phyloP scores from a whole-genome alignment of 2,329 filamentous ascomycete genomes.

The Aspergillus uvarum region DNA sequence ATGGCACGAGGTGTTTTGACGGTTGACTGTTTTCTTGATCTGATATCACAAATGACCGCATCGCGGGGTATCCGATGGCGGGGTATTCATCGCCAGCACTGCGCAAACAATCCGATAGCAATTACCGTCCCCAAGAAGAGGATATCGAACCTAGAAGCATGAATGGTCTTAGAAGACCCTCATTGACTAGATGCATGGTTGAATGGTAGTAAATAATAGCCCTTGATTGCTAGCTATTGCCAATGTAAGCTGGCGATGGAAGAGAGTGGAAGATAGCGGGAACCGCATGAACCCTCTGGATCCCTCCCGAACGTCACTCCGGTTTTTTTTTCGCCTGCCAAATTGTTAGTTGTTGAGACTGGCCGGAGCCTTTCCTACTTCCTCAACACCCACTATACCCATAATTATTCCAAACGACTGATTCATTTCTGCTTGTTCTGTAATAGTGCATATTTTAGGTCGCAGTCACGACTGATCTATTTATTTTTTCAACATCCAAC shows the following conservation, averaged over 20 bases:
- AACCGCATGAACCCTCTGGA: conserved; percentile 28
- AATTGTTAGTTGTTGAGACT: background rate
- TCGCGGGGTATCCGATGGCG: conserved; percentile 20
- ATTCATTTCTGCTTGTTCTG: too few relatives aligned
- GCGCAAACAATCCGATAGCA: background rate
- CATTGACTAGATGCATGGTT: background rate
- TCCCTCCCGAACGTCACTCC: conserved; percentile 16
- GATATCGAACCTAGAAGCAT: background rate
- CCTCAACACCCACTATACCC: conserved; percentile 5
- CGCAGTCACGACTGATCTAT: too few relatives aligned
- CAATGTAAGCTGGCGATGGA: conserved; percentile 15
- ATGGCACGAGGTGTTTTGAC: background rate
- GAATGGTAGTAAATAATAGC: background rate
- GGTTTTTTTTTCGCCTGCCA: conserved; percentile 5
- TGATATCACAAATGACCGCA: conserved; percentile 14
- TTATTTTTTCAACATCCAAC: background rate
- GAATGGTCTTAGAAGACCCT: background rate
- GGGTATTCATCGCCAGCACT: conserved; percentile 11
- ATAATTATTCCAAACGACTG: background rate
- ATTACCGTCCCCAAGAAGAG: background rate
- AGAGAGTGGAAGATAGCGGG: conserved; percentile 27
- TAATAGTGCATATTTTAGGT: too few relatives aligned
- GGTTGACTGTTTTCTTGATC: background rate
- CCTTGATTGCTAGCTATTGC: background rate
- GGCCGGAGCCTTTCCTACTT: conserved; percentile 1